These are phyloP conservation scores for Penicillium riverlandense DNA, from an alignment of 495 filamentous ascomycete species.

Conservation along the genomic window DNA sequence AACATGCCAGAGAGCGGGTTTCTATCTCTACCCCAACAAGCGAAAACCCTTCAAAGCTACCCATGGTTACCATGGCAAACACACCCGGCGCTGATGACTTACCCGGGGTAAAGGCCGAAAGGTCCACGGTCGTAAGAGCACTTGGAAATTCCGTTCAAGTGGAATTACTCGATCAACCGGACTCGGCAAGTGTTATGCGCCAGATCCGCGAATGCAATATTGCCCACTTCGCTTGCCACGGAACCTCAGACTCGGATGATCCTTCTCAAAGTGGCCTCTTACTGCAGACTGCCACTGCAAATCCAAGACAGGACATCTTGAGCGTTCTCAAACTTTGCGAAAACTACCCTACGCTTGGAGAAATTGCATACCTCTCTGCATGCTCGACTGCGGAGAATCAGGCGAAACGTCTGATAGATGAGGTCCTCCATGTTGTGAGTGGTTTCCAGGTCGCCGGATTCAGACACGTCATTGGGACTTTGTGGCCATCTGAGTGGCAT, in stretches of 20 bases:
- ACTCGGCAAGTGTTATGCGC: constrained; percentile 6
- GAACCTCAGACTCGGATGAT: constrained; percentile 4
- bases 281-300: constrained; percentile 2
- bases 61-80: too few species aligned
- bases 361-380: constrained; percentile 26
- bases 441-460: constrained; percentile 28
- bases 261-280: constrained; percentile 17
- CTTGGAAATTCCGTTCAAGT: background rate
- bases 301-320: constrained; percentile 3
- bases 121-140: background rate
- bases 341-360: constrained; percentile 2
- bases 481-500: background rate
- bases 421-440: constrained; percentile 24
- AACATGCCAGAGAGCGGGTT: constrained; percentile 2
- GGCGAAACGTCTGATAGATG: constrained; percentile 13
- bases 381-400: constrained; percentile 12
- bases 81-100: too few species aligned
- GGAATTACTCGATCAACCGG: constrained; percentile 1
- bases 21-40: too few species aligned
- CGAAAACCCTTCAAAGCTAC: too few species aligned
- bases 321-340: constrained; percentile 7
- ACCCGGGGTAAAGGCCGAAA: too few species aligned
- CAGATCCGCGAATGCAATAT: constrained; percentile 13
- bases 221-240: constrained; percentile 21
- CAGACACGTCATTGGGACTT: background rate